Base-by-base conservation (phyloP, 495 filamentous ascomycete genomes). In the Daldinia vernicosa region DNA sequence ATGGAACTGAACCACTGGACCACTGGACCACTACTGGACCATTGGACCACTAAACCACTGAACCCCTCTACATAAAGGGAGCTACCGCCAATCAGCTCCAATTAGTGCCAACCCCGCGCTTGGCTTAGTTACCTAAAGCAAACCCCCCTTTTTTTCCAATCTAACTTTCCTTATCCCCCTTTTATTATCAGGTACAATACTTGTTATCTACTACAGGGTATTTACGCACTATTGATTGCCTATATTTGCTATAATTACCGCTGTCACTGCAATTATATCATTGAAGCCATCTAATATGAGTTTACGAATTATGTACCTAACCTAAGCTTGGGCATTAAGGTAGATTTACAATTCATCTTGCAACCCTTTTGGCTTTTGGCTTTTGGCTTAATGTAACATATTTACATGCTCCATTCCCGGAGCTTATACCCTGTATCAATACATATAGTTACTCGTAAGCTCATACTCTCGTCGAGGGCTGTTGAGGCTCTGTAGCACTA, bases 321-420 rank as follows among this genome's bases (percentile, higher is more conserved):
- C 45, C 19, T 6, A n/a, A 51, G 15, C 40, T 47, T 47, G 19
- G 40, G n/a, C 40, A 47, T 9, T 47, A 22, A 47, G 39, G 4
- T 51, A 24, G 4, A 19, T 4, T 55, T 15, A 32, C 52, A 15
- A 55, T 56, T 45, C 33, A 26, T 33, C 56, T 24, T 40, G 52
- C 14, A 24, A 57, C 45, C 30, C 27, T n/a, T 39, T 56, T 50
- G 22, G 30, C 57, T 66, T 67, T 58, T 27, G 26, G 26, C 24
- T 17, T 39, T 56, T 51, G 24, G 26, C 60, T 69, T 70, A 55
- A 72, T 70, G 52, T 70, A 74, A 56, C 30, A 56, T 30, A 73
- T 77, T 69, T 75, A 77, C 75, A 77, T 32, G 60, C 61, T 60
- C 60, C 57, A 53, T 63, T 39, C 27, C 27, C 14, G 53, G 56